A percentile compares a stretch with the other conserved stretches of the same genome.
These are phyloP conservation scores for Santalum album DNA, from an alignment of 164 flowering plant genomes.

Conservation along the genomic window DNA sequence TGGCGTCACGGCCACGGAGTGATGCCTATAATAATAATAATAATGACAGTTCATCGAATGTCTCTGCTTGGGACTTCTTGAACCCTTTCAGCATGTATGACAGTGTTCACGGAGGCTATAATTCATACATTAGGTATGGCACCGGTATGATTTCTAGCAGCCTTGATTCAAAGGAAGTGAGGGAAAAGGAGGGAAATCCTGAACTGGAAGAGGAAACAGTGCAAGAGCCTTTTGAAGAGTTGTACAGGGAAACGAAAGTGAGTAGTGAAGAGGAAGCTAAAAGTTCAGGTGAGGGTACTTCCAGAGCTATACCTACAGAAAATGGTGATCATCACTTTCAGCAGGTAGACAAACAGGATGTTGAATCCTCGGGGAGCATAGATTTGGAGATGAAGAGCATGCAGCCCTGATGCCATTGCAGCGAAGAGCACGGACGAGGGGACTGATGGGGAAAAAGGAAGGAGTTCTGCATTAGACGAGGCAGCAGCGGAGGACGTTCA, in stretches of 20 bases:
- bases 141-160: slow-evolving; percentile 41
- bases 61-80: slow-evolving; percentile 74
- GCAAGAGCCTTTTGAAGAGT: slow-evolving; percentile 26
- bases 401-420: slow-evolving; percentile 26
- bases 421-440: slow-evolving; percentile 42
- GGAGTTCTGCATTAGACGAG: slow-evolving; percentile 49
- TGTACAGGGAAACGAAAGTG: slow-evolving; percentile 21
- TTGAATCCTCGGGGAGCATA: slow-evolving; percentile 4
- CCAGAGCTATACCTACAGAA: slow-evolving; percentile 7
- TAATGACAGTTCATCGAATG: slow-evolving; percentile 35
- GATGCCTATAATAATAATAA: slow-evolving; percentile 11
- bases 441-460: slow-evolving; percentile 43
- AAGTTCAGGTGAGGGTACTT: slow-evolving; percentile 28
- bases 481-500: slow-evolving; percentile 20
- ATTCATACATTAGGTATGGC: slow-evolving; percentile 24
- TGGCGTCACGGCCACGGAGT: neutral
- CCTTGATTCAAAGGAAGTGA: slow-evolving; percentile 79
- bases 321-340: neutral
- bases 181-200: slow-evolving; percentile 93
- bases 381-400: slow-evolving; percentile 17
- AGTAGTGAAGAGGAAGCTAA: slow-evolving; percentile 6
- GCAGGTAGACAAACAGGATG: neutral
- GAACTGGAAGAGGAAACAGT: slow-evolving; percentile 90
- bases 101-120: slow-evolving; percentile 21
- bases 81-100: slow-evolving; percentile 55